Base-by-base conservation (phyloP, 140 eudicot species). In the Senecio squalidus region DNA sequence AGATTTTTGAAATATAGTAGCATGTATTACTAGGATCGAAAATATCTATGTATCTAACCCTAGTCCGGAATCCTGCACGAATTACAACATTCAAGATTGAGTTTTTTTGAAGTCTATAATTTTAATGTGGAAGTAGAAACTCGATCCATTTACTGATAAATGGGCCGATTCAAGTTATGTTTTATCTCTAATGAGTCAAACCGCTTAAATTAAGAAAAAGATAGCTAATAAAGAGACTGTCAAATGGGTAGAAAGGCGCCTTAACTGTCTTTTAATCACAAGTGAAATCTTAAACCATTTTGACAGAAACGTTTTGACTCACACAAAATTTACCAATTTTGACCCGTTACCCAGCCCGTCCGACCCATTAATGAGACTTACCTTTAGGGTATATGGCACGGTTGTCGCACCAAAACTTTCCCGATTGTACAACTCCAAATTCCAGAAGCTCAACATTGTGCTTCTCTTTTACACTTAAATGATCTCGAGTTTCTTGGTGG, bases 351-450 rank as follows among this genome's bases (percentile, higher is more conserved):
- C 54, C 26, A 41, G 43, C 2, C 16, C 30, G 22, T n/a, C 18
- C 0, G 15, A 18, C 40, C 11, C 4, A 0, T 17, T 33, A 14
- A 59, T 40, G 18, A 18, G 14, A 45, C 74, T 64, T 67, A 90
- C 97, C 97, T 64, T 82, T 85, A 1, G 94, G 95, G 74, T 86
- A 89, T 55, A 89, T 85, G 66, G 81, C 80, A 55, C 78, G 77
- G 56, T 57, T 74, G 53, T 80, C 85, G 24, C 90, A 77, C 97
- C 97, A 90, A 25, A 76, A 63, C 68, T 83, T 80, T 58, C 90
- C 95, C 28, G 77, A 64, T 49, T 69, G 68, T 64, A 83, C 86
- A 25, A 54, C 74, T 63, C 97, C 97, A 69, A 54, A 78, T 58
- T 85, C 85, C 65, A 85, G 63, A 58, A 82, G 83, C 62, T 90